phyloP scores from a whole-genome alignment of 352 stramenopile genomes.

The Pythium phragmitis region DNA sequence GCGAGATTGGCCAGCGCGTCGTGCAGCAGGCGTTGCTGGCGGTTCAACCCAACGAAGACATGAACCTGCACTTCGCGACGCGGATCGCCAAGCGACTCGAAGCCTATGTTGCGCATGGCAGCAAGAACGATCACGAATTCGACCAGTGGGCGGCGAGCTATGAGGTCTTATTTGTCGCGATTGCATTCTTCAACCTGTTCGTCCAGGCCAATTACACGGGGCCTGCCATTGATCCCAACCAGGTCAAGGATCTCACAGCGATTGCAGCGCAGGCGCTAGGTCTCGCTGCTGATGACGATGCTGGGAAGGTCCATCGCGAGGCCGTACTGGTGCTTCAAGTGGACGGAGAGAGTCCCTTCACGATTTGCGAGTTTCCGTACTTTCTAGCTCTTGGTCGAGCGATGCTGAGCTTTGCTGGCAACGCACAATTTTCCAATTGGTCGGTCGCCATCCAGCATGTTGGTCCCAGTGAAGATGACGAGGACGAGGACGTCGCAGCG shows the following conservation, averaged over 20 bases:
- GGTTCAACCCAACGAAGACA: slow-evolving; percentile 5
- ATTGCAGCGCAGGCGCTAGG: slow-evolving; percentile 35
- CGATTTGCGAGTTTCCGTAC: slow-evolving; percentile 73
- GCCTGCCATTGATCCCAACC: slow-evolving; percentile 56
- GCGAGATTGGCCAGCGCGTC: slow-evolving; percentile 34
- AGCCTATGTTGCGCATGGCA: slow-evolving; percentile 35
- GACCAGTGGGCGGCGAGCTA: slow-evolving; percentile 45
- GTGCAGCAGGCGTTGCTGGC: slow-evolving; percentile 26
- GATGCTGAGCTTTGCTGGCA: slow-evolving; percentile 64
- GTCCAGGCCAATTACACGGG: slow-evolving; percentile 84
- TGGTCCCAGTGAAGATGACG: slow-evolving; percentile 41
- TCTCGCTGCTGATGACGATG: slow-evolving; percentile 19
- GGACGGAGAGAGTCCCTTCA: slow-evolving; percentile 77
- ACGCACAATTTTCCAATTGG: slow-evolving; percentile 63
- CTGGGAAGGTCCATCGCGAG: slow-evolving; percentile 51
- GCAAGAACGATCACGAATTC: slow-evolving; percentile 25
- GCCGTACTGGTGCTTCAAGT: slow-evolving; percentile 69
- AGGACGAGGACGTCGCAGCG: slow-evolving; percentile 38
- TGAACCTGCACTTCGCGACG: slow-evolving; percentile 43
- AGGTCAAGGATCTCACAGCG: slow-evolving; percentile 49
- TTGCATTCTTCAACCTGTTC: slow-evolving; percentile 75
- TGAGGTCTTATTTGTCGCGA: slow-evolving; percentile 55
- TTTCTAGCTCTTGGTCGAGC: slow-evolving; percentile 66
- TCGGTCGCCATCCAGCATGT: slow-evolving; percentile 45
- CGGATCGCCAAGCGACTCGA: slow-evolving; percentile 42